A percentile compares a stretch with the other conserved stretches of the same genome.
Evolutionary conservation across 192 early-diverging fungal species (phyloP).

Genomic region (Tieghemiomyces parasiticus): DNA sequence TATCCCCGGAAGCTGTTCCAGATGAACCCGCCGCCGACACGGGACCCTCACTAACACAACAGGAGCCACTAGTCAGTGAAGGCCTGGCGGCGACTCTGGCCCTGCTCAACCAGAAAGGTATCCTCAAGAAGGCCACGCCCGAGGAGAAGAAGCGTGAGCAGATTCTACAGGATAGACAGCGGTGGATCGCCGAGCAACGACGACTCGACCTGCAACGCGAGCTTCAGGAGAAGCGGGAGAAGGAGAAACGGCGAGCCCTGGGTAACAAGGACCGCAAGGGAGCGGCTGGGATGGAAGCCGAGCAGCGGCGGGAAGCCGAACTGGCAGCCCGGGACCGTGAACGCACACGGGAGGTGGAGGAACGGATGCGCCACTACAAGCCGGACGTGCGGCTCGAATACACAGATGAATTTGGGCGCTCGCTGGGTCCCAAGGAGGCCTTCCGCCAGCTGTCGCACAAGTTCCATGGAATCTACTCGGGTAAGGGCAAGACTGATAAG

Average conservation of each 20-base stretch:
- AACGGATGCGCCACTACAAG: constrained; percentile 79
- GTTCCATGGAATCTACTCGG: constrained; percentile 89
- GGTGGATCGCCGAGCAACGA: constrained; percentile 62
- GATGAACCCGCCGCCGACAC: no score
- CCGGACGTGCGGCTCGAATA: constrained; percentile 86
- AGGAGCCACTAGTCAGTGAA: constrained; percentile 66
- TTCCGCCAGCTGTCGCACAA: constrained; percentile 82
- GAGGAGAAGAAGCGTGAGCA: constrained; percentile 54
- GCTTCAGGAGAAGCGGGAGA: constrained; percentile 49
- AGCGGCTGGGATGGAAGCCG: constrained; percentile 18
- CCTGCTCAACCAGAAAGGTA: constrained; percentile 69
- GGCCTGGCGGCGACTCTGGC: constrained; percentile 73
- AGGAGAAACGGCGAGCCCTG: constrained; percentile 27
- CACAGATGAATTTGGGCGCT: constrained; percentile 72
- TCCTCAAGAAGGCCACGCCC: constrained; percentile 36
- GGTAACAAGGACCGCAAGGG: constrained; percentile 30
- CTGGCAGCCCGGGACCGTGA: constrained; percentile 35
- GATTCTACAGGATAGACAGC: constrained; percentile 35
- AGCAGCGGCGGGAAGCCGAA: constrained; percentile 22
- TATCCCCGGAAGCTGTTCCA: no score
- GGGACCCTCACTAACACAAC: constrained; percentile 14
- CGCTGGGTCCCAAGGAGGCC: constrained; percentile 77
- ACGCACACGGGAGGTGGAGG: constrained; percentile 53
- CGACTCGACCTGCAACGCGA: constrained; percentile 38
- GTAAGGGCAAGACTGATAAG: constrained; percentile 92